Conservation (phyloP, 2,329 filamentous ascomycete species). For the Hypoxylon sp. region DNA sequence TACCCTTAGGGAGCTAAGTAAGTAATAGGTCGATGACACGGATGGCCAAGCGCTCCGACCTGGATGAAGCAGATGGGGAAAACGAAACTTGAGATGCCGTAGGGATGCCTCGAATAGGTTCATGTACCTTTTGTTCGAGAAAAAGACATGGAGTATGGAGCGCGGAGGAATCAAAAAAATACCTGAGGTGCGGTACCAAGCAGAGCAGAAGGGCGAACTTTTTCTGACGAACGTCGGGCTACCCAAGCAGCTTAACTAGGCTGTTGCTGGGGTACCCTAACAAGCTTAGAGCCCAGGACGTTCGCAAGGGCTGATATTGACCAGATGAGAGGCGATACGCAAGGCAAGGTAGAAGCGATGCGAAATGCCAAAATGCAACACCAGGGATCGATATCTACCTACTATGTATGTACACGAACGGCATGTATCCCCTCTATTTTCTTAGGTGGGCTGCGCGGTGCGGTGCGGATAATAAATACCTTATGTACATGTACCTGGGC, state of each 20-base stretch:
- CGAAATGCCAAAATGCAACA: conserved; percentile 32
- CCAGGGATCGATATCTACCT: not conserved
- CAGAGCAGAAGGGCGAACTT: conserved; percentile 19
- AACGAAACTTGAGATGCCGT: conserved; percentile 29
- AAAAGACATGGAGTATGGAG: too few species aligned
- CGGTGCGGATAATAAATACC: too few species aligned
- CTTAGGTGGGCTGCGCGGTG: too few species aligned
- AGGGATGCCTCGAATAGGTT: too few species aligned
- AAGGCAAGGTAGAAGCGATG: conserved; percentile 11
- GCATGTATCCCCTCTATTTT: too few species aligned
- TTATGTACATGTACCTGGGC: too few species aligned
- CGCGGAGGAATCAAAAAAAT: conserved; percentile 24
- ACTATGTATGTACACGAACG: too few species aligned
- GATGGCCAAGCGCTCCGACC: conserved; percentile 23
- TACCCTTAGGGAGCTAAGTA: too few species aligned
- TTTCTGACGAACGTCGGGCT: conserved; percentile 31
- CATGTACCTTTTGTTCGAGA: too few species aligned
- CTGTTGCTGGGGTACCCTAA: conserved; percentile 30
- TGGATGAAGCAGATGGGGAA: conserved; percentile 28
- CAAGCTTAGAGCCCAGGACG: conserved; percentile 23
- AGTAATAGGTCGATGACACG: conserved; percentile 18
- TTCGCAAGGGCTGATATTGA: conserved; percentile 32
- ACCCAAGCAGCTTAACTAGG: conserved; percentile 25
- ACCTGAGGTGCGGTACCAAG: too few species aligned
- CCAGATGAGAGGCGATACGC: conserved; percentile 13